These are phyloP conservation scores for Aspergillus nidulans DNA, from an alignment of 495 filamentous ascomycete genomes.

Conservation along the genomic window DNA sequence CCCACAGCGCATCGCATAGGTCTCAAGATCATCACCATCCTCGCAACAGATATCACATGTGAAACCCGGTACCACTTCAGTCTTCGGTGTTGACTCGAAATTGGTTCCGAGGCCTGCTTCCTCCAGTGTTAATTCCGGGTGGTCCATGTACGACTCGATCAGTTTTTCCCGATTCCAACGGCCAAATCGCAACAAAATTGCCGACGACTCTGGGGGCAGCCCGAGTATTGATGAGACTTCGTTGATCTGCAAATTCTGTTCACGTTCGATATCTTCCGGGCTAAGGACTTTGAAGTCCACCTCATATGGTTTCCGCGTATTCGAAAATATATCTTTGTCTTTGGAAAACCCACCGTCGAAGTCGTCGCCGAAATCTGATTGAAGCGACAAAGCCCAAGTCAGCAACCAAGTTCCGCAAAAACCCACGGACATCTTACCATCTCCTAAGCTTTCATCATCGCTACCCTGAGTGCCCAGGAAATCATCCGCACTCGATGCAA, in stretches of 20 bases:
- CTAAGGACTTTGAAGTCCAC: constrained; percentile 77
- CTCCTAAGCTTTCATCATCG: constrained; percentile 74
- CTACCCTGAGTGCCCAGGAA: constrained; percentile 63
- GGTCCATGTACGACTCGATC: constrained; percentile 93
- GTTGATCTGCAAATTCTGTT: constrained; percentile 78
- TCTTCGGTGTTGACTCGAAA: constrained; percentile 56
- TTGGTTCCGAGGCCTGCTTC: constrained; percentile 73
- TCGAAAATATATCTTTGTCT: constrained; percentile 68
- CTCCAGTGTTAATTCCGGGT: constrained; percentile 70
- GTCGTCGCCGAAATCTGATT: constrained; percentile 66
- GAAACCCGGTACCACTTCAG: constrained; percentile 71
- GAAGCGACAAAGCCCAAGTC: neutral
- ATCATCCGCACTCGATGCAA: constrained; percentile 72
- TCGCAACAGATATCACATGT: constrained; percentile 96
- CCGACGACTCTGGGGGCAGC: constrained; percentile 78
- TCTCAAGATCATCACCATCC: constrained; percentile 71
- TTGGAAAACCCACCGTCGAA: constrained; percentile 71
- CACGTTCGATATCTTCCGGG: constrained; percentile 71
- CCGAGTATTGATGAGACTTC: constrained; percentile 87
- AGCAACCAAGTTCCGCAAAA: neutral
- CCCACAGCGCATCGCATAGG: constrained; percentile 91
- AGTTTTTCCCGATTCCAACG: constrained; percentile 95
- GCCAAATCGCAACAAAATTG: constrained; percentile 81
- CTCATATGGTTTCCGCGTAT: constrained; percentile 71
- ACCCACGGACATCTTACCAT: constrained; percentile 52